Conservation (phyloP, 441 rosid genomes). For the Erodium moschatum region DNA sequence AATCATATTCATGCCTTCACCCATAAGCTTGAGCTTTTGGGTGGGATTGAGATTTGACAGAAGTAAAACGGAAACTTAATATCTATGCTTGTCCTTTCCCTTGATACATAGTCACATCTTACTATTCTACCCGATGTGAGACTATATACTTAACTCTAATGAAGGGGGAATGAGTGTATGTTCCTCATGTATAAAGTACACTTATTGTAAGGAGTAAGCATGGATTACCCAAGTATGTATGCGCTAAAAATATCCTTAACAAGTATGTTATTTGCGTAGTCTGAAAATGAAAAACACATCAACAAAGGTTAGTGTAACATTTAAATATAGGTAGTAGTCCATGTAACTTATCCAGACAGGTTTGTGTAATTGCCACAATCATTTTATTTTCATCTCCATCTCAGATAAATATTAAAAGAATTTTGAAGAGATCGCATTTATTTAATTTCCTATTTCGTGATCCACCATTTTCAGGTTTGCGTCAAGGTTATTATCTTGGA, state of each 20-base stretch:
- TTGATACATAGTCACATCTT: too few relatives aligned
- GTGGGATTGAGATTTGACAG: too few relatives aligned
- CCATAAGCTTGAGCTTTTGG: too few relatives aligned
- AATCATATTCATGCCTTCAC: too few relatives aligned
- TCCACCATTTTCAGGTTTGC: constrained; percentile 48
- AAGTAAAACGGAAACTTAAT: background rate
- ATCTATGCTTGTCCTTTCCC: background rate
- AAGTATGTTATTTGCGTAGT: background rate
- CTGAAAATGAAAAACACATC: background rate
- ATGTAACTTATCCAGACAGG: background rate
- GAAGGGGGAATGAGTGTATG: background rate
- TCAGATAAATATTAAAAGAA: background rate
- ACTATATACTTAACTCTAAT: background rate
- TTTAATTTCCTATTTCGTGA: constrained; percentile 16
- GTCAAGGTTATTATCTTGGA: constrained; percentile 76
- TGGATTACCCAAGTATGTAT: background rate
- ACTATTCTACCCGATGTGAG: background rate
- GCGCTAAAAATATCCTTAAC: background rate
- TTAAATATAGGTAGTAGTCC: background rate
- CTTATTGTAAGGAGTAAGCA: background rate
- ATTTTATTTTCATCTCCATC: background rate
- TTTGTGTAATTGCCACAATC: background rate
- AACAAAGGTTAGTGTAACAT: background rate
- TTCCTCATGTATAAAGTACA: background rate
- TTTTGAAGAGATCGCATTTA: background rate